Percentiles rank a stretch among this genome's conserved stretches.
These are phyloP conservation scores for Lachnum nothofagi DNA, from an alignment of 2,329 filamentous ascomycete genomes.

Conservation along the genomic window DNA sequence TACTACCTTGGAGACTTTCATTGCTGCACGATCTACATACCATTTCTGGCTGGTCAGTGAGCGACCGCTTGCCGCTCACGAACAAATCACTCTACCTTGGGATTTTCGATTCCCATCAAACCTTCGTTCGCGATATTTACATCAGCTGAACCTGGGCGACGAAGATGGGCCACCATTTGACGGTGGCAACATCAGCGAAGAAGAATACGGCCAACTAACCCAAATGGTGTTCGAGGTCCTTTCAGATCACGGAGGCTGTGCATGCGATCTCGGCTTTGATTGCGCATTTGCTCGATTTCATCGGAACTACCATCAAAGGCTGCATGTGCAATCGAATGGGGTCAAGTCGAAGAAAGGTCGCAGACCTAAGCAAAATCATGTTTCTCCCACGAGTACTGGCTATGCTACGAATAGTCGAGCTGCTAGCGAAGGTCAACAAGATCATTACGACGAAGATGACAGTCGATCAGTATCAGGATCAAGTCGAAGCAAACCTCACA, in stretches of 20 bases:
- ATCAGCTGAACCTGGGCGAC: slow-evolving; percentile 57
- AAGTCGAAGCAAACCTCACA: slow-evolving; percentile 59
- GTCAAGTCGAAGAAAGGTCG: slow-evolving; percentile 33
- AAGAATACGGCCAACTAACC: slow-evolving; percentile 56
- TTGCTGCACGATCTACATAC: slow-evolving; percentile 68
- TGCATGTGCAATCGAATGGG: slow-evolving; percentile 41
- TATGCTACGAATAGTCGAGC: slow-evolving; percentile 60
- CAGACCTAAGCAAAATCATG: slow-evolving; percentile 48
- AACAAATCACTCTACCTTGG: slow-evolving; percentile 62
- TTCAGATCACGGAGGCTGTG: slow-evolving; percentile 74
- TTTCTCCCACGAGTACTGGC: slow-evolving; percentile 59
- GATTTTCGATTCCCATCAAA: slow-evolving; percentile 60
- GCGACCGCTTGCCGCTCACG: slow-evolving; percentile 61
- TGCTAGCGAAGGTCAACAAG: slow-evolving; percentile 55
- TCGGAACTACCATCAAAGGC: slow-evolving; percentile 48
- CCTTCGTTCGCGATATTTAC: slow-evolving; percentile 48
- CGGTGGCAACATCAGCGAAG: slow-evolving; percentile 40
- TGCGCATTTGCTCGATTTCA: slow-evolving; percentile 62
- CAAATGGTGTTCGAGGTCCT: slow-evolving; percentile 65
- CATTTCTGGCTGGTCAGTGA: slow-evolving; percentile 91
- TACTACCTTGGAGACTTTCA: slow-evolving; percentile 79
- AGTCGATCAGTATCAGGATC: slow-evolving; percentile 44
- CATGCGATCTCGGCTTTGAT: slow-evolving; percentile 60
- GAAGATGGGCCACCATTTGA: slow-evolving; percentile 41
- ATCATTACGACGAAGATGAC: slow-evolving; percentile 52